Percentiles rank a stretch among this genome's conserved stretches.
These are phyloP conservation scores for Rutstroemia sp. DNA, from an alignment of 2,329 filamentous ascomycete genomes.

Conservation along the genomic window DNA sequence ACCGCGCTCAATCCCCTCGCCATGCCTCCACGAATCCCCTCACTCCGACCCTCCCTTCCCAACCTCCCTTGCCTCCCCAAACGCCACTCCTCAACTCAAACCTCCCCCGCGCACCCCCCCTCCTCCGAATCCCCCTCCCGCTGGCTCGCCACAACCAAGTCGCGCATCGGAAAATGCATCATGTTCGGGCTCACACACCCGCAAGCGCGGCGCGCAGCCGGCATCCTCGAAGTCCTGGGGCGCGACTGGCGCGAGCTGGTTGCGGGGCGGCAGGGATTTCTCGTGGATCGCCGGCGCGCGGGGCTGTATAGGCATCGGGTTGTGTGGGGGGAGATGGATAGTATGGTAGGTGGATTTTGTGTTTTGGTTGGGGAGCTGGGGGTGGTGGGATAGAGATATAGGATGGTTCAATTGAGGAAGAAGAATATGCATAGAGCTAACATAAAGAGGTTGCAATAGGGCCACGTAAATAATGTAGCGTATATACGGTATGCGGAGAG, in stretches of 20 bases:
- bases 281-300: conserved; percentile 54
- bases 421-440: too few relatives aligned
- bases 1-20: too few relatives aligned
- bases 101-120: too few relatives aligned
- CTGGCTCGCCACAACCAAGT: conserved; percentile 65
- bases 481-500: conserved; percentile 82
- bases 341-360: conserved; percentile 40
- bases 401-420: not conserved
- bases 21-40: too few relatives aligned
- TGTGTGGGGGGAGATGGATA: conserved; percentile 79
- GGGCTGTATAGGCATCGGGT: conserved; percentile 61
- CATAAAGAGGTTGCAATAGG: conserved; percentile 32
- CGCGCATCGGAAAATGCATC: conserved; percentile 66
- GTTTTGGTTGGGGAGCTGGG: conserved; percentile 1
- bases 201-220: conserved; percentile 51
- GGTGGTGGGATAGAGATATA: not conserved
- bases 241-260: conserved; percentile 64
- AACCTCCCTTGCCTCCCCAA: too few relatives aligned
- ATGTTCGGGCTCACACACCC: conserved; percentile 57
- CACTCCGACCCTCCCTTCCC: too few relatives aligned
- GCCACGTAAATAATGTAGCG: conserved; percentile 80
- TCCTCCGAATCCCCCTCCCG: conserved; percentile 27
- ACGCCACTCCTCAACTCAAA: too few relatives aligned
- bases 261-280: conserved; percentile 68
- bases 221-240: conserved; percentile 52